These are phyloP conservation scores for Cryphonectria japonica DNA, from an alignment of 2,329 filamentous ascomycete genomes.

Conservation along the genomic window DNA sequence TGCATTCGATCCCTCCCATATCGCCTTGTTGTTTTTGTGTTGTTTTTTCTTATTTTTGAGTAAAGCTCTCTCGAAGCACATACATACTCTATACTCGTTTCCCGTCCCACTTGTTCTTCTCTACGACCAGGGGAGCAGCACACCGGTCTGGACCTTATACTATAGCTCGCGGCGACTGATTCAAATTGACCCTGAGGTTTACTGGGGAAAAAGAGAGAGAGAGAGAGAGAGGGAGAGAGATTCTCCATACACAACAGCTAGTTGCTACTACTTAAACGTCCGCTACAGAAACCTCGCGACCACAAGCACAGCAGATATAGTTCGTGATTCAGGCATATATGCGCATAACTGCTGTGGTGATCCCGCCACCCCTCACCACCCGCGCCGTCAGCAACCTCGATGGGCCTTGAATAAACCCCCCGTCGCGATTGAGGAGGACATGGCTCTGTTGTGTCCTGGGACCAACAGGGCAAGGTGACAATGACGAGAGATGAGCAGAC, in stretches of 20 bases:
- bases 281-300: not conserved
- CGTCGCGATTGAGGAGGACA: conserved; percentile 23
- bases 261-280: not conserved
- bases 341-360: not conserved
- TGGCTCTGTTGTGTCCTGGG: conserved; percentile 28
- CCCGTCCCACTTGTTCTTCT: not conserved
- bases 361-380: not conserved
- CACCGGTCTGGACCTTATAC: conserved; percentile 10
- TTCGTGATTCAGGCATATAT: not conserved
- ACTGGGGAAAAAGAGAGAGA: not conserved
- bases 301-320: not conserved
- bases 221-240: not conserved
- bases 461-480: conserved; percentile 40
- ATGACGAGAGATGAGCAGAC: conserved; percentile 71
- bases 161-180: conserved; percentile 10
- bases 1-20: not conserved
- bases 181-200: not conserved
- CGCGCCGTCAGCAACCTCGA: conserved; percentile 20
- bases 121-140: conserved; percentile 1
- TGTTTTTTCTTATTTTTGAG: not conserved
- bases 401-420: conserved; percentile 23
- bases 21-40: conserved; percentile 2
- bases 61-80: not conserved
- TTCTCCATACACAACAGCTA: not conserved
- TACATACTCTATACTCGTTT: not conserved